A percentile compares a stretch with the other conserved stretches of the same genome.
These are phyloP conservation scores for Didymella keratinophila DNA, from an alignment of 2,329 filamentous ascomycete species.

Conservation along the genomic window DNA sequence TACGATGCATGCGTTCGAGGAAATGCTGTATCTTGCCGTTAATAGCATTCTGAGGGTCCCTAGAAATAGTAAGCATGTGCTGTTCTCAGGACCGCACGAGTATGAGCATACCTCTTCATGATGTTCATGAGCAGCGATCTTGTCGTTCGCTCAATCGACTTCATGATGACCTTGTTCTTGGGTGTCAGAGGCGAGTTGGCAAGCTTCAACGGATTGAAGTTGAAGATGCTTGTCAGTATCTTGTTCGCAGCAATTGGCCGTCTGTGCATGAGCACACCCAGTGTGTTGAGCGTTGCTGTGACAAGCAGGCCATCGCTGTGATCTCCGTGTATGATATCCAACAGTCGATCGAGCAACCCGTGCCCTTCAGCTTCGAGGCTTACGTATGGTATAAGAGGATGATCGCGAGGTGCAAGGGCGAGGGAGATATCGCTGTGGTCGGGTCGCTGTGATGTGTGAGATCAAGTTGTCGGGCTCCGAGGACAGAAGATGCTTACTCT, in stretches of 20 bases:
- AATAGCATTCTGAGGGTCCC: constrained; percentile 81
- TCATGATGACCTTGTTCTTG: constrained; percentile 80
- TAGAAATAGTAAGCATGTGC: constrained; percentile 44
- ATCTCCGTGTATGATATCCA: constrained; percentile 85
- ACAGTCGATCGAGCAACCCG: constrained; percentile 86
- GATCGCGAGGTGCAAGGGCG: constrained; percentile 82
- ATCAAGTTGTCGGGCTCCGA: constrained; percentile 13
- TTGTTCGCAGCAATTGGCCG: constrained; percentile 83
- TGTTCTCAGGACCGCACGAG: constrained; percentile 2
- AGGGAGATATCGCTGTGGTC: constrained; percentile 86
- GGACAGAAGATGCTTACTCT: constrained; percentile 65
- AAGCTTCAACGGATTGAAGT: constrained; percentile 88
- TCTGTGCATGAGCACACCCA: constrained; percentile 82
- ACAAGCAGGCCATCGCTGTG: constrained; percentile 87
- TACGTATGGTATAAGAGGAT: constrained; percentile 78
- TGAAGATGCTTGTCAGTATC: constrained; percentile 83
- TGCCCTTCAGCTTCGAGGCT: constrained; percentile 92
- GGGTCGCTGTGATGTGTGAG: constrained; percentile 63
- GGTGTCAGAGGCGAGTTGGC: constrained; percentile 79
- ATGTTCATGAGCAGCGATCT: constrained; percentile 84
- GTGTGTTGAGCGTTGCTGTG: constrained; percentile 88
- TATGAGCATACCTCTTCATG: constrained; percentile 70
- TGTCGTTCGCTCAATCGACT: constrained; percentile 94
- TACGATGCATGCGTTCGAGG: constrained; percentile 81
- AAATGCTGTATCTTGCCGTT: constrained; percentile 84